Base-by-base conservation (phyloP, 495 filamentous ascomycete genomes). In the Aspergillus nidulans region DNA sequence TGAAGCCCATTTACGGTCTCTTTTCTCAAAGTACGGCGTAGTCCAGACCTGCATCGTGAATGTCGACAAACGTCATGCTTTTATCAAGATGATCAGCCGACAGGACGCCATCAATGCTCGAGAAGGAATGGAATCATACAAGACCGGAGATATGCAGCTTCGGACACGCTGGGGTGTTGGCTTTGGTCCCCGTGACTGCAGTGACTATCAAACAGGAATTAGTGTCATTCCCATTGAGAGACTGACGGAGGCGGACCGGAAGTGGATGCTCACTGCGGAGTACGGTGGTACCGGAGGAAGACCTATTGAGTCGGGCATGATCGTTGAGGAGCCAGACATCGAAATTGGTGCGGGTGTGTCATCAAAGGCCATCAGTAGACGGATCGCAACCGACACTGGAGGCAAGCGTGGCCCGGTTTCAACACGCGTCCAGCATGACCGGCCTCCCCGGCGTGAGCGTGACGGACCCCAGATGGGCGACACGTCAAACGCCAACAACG, bases 41-140 rank as follows among this genome's bases (percentile, higher is more conserved):
- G 95, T 99, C 1, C 94, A 99, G 64, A 95, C 91, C 10, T 96
- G 91, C 69, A 99, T 99, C 56, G 92, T 97, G 63, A 96, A 97
- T 71, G 85, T 87, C 55, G 95, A 97, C 60, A 97, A 96, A 71
- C 88, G 94, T 20, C 95, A 97, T 72, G 94, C 94, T 12, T 99
- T 99, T 63, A 92, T 99, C 58, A 99, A 99, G 70, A 97, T 99
- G 94, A 80, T 91, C 53, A 89, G 80, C 51, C 91, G 95, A 21
- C 75, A 80, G 25, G 91, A 97, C 65, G 92, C 94, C 10, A 79
- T 96, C 24, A 70, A 66, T 47, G 94, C 94, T 46, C 90, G 94
- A 57, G 83, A 87, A n/a, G 90, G 85, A 39, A 97, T 97, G 91
- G 91, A 96, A 61, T 86, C 84, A 4, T 80, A 83, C 59, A 83